Evolutionary conservation across 1,284 basidiomycete species (phyloP).

Genomic region (Xerocomus nothofagi): DNA sequence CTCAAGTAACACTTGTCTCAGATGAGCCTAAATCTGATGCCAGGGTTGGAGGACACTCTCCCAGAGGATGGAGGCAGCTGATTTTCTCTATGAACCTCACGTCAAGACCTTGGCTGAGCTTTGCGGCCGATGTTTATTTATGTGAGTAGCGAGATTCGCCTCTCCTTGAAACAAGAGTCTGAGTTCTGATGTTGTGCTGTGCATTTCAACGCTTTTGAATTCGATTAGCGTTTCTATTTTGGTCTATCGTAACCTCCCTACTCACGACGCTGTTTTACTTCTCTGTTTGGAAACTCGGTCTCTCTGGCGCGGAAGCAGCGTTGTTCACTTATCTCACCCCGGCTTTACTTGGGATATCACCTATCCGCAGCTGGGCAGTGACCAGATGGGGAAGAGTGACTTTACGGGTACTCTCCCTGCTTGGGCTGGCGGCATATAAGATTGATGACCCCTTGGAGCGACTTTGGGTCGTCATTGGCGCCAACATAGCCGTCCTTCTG

Average conservation of each 20-base stretch:
- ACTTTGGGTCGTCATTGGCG: conserved; percentile 57
- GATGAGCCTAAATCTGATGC: not conserved
- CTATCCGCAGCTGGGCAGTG: conserved; percentile 46
- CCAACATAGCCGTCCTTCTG: conserved; percentile 52
- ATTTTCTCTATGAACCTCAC: not conserved
- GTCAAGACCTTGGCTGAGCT: conserved; percentile 36
- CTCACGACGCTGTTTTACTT: conserved; percentile 89
- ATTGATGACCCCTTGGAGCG: conserved; percentile 56
- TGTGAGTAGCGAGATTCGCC: conserved; percentile 39
- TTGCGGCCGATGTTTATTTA: conserved; percentile 55
- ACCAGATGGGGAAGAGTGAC: conserved; percentile 49
- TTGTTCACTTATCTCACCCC: conserved; percentile 71
- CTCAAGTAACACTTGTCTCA: not conserved
- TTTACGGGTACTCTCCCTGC: conserved; percentile 51
- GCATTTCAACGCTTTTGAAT: not conserved
- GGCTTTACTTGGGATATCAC: conserved; percentile 50
- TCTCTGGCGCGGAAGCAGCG: conserved; percentile 76
- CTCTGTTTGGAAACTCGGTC: conserved; percentile 85
- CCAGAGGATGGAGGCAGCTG: not conserved
- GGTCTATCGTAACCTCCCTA: conserved; percentile 85
- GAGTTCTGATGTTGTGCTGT: conserved; percentile 40
- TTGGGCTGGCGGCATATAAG: conserved; percentile 63
- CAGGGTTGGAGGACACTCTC: not conserved
- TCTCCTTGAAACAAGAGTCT: conserved; percentile 33
- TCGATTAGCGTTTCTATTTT: conserved; percentile 77